Conservation (phyloP, 495 filamentous ascomycete genomes). For the Talaromyces borbonicus region DNA sequence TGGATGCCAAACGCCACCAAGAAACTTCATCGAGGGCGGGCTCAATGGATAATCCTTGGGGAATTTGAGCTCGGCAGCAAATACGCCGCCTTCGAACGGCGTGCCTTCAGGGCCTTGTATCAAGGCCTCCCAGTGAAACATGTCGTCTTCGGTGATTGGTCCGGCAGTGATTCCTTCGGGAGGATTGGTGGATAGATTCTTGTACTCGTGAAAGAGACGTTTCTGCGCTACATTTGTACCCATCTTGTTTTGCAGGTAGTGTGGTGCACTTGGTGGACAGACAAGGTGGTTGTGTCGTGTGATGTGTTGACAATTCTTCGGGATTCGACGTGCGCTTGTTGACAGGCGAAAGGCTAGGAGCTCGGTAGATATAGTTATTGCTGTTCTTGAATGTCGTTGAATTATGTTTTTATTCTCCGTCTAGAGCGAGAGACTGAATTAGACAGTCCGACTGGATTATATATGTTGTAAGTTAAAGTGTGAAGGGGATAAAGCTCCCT, state of each 20-base stretch:
- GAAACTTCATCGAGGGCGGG: slow-evolving; percentile 90
- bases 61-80: slow-evolving; percentile 88
- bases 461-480: too few relatives aligned
- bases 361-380: too few relatives aligned
- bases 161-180: slow-evolving; percentile 94
- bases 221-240: slow-evolving; percentile 61
- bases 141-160: slow-evolving; percentile 87
- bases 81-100: slow-evolving; percentile 90
- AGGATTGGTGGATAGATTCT: slow-evolving; percentile 68
- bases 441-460: too few relatives aligned
- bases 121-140: slow-evolving; percentile 92
- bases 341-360: too few relatives aligned
- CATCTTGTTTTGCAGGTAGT: slow-evolving; percentile 10
- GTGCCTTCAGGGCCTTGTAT: slow-evolving; percentile 94
- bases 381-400: too few relatives aligned
- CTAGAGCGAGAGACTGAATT: too few relatives aligned
- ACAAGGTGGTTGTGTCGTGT: neutral
- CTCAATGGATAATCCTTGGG: slow-evolving; percentile 91
- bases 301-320: too few relatives aligned
- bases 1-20: slow-evolving; percentile 82
- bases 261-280: neutral
- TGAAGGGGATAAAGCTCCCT: too few relatives aligned
- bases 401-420: too few relatives aligned
- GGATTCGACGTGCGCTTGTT: too few relatives aligned
- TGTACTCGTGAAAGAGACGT: slow-evolving; percentile 96